Percentiles rank a stretch among this genome's conserved stretches.
Evolutionary conservation across 768 basidiomycete genomes (phyloP).

Genomic region (Mycena sanguinolenta): DNA sequence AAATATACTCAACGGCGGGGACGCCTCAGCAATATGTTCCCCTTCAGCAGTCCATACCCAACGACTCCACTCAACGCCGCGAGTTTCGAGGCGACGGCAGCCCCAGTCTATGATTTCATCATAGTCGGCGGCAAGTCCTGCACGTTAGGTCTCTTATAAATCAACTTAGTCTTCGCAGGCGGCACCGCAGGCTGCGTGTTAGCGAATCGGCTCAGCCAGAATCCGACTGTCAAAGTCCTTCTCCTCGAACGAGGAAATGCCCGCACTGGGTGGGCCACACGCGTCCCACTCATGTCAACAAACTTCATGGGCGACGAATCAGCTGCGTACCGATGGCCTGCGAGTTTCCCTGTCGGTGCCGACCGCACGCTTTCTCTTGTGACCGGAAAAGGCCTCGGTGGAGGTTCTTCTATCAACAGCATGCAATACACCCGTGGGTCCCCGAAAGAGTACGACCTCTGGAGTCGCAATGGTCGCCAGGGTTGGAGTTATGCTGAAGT

Average conservation of each 20-base stretch:
- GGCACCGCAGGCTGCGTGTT: slow-evolving; percentile 51
- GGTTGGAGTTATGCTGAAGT: slow-evolving; percentile 46
- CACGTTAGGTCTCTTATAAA: neutral
- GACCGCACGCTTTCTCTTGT: slow-evolving; percentile 25
- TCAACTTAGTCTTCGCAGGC: slow-evolving; percentile 27
- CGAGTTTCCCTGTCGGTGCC: neutral
- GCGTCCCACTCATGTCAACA: slow-evolving; percentile 44
- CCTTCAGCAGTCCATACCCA: slow-evolving; percentile 10
- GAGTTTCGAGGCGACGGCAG: neutral
- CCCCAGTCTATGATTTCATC: slow-evolving; percentile 17
- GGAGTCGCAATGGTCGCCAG: slow-evolving; percentile 36
- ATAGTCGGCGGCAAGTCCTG: neutral
- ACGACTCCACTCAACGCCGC: neutral
- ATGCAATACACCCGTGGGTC: slow-evolving; percentile 45
- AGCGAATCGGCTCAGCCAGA: slow-evolving; percentile 46
- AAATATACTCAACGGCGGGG: no score
- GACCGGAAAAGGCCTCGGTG: slow-evolving; percentile 45
- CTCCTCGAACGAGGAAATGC: slow-evolving; percentile 45
- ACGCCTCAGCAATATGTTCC: neutral
- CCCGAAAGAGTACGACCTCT: slow-evolving; percentile 43
- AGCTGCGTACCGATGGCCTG: slow-evolving; percentile 25
- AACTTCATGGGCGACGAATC: slow-evolving; percentile 29
- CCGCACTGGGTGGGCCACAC: slow-evolving; percentile 40
- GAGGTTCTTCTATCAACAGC: slow-evolving; percentile 43
- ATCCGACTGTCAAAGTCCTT: slow-evolving; percentile 41